Base-by-base conservation (phyloP, 495 filamentous ascomycete genomes). In the Podospora appendiculata region DNA sequence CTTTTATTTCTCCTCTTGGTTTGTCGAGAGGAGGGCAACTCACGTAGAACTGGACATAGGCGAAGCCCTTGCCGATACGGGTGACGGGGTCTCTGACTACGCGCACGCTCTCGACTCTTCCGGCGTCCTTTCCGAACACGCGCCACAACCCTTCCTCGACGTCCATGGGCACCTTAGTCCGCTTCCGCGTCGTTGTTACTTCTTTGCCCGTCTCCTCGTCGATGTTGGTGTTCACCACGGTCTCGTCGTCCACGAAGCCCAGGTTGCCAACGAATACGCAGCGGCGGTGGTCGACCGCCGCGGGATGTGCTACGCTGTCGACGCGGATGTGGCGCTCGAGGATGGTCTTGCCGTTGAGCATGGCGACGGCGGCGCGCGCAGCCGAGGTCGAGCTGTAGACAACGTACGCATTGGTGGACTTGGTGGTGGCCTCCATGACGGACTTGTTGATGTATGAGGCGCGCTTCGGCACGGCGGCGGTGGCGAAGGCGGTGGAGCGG, bases 231-330 rank as follows among this genome's bases (percentile, higher is more conserved):
- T 79, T 73, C 12, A 85, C 62, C 41, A 78, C 71, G 39, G 70
- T 84, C 67, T 93, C 89, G 52, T 92, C 86, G 58, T 95, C 90
- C 1, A 96, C 88, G 58, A 97, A 97, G 41, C 90, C 89, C 9
- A 99, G 81, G 64, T 97, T 97, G 9, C 94, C 94, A 11, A 99
- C 88, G 61, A 97, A 99, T 4, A 99, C 86, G 69, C 94, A 99
- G 48, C 90, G 83, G 45, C 85, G 81, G 62, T 95, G 79, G 60
- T 95, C 92, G 19, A 83, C 79, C 25, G 84, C 77, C 2, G 86
- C 76, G 0, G 94, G 94, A 70, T 96, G 92, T 0, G 93, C 88
- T 41, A 97, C 81, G 41, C 79, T 85, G 68, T 99, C 93, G 14
- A 90, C 94, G 8, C 90, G 79, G 54, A 99, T 70, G 69, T 99